Percentiles rank a stretch among this genome's conserved stretches.
phyloP scores from a whole-genome alignment of 805 yeast genomes.

The Ogataea thermomethanolica region DNA sequence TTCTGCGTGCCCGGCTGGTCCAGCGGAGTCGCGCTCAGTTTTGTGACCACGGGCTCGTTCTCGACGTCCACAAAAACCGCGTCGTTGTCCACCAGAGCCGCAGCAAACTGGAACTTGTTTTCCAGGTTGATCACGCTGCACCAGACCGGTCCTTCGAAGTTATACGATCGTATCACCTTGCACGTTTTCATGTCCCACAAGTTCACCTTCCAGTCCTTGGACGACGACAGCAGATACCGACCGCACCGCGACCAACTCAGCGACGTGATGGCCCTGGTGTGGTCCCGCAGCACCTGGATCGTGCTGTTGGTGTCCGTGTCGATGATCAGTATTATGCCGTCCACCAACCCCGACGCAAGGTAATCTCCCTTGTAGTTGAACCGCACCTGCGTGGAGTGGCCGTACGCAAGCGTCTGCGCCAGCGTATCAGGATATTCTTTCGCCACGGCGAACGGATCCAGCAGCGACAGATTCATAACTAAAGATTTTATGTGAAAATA shows the following conservation, averaged over 20 bases:
- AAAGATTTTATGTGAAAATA: not conserved
- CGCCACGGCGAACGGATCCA: constrained; percentile 88
- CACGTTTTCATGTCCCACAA: constrained; percentile 69
- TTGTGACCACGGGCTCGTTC: constrained; percentile 11
- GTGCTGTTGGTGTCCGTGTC: constrained; percentile 68
- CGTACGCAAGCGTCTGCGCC: constrained; percentile 64
- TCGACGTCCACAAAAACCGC: constrained; percentile 49
- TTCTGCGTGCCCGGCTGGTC: constrained; percentile 26
- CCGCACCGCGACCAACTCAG: constrained; percentile 75
- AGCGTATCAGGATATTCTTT: constrained; percentile 88
- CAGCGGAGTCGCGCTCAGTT: constrained; percentile 21
- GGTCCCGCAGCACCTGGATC: constrained; percentile 57
- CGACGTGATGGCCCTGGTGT: constrained; percentile 69
- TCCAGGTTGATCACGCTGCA: constrained; percentile 54
- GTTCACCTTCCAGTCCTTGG: constrained; percentile 79
- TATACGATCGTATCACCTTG: constrained; percentile 39
- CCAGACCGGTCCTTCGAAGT: constrained; percentile 75
- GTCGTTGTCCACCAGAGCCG: constrained; percentile 60
- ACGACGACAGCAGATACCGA: constrained; percentile 60
- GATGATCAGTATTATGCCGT: constrained; percentile 70
- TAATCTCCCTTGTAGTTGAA: constrained; percentile 80
- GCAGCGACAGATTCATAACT: constrained; percentile 72
- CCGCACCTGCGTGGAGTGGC: constrained; percentile 63
- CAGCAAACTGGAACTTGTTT: constrained; percentile 48
- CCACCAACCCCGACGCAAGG: constrained; percentile 72